These are phyloP conservation scores for Hansenula lynferdii DNA, from an alignment of 1,139 yeast genomes.

Conservation along the genomic window DNA sequence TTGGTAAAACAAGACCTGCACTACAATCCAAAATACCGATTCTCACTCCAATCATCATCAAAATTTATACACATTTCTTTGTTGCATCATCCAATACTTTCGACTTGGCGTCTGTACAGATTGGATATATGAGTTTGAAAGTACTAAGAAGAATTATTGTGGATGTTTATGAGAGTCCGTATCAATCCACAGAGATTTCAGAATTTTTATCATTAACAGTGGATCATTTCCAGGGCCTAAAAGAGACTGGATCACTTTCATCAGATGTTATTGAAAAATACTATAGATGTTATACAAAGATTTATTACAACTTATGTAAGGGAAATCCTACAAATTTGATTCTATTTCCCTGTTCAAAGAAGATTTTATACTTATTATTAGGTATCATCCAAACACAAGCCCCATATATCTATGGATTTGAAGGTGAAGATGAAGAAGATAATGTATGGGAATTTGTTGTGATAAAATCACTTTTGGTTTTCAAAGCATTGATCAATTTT, in stretches of 20 bases:
- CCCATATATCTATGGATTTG: constrained; percentile 44
- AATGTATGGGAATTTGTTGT: constrained; percentile 75
- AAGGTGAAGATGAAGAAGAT: constrained; percentile 43
- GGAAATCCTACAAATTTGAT: constrained; percentile 69
- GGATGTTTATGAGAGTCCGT: constrained; percentile 72
- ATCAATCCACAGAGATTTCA: constrained; percentile 41
- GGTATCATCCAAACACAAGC: constrained; percentile 62
- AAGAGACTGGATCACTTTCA: neutral
- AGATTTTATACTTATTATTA: constrained; percentile 55
- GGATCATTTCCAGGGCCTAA: constrained; percentile 47
- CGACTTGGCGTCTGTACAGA: constrained; percentile 41
- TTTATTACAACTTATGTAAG: constrained; percentile 53
- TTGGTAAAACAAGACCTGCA: constrained; percentile 78
- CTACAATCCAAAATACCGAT: constrained; percentile 69
- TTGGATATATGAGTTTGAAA: constrained; percentile 76
- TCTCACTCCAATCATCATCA: constrained; percentile 53
- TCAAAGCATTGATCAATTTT: constrained; percentile 61
- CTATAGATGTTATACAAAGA: constrained; percentile 70
- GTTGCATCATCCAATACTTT: constrained; percentile 50
- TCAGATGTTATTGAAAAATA: constrained; percentile 47
- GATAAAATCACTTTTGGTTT: constrained; percentile 61
- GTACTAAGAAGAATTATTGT: constrained; percentile 67
- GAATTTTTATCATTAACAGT: constrained; percentile 58
- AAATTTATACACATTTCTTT: constrained; percentile 55
- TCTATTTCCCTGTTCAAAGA: constrained; percentile 58